phyloP scores from a whole-genome alignment of 2,329 filamentous ascomycete genomes.

The Septoria linicola region DNA sequence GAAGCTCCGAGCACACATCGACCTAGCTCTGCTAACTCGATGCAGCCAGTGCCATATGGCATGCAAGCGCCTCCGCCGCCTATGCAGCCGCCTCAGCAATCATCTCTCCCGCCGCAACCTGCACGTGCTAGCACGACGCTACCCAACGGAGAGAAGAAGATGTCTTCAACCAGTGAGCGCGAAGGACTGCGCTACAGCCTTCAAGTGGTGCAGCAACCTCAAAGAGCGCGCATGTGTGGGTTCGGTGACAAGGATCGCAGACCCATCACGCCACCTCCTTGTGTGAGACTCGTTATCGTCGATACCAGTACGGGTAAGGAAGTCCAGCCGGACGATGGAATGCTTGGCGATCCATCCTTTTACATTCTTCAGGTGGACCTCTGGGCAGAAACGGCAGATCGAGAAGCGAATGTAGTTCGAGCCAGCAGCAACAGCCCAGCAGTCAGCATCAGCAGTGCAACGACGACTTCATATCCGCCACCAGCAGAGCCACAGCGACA shows the following conservation, averaged over 20 bases:
- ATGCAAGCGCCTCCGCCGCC: slow-evolving; percentile 17
- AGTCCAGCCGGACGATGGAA: slow-evolving; percentile 72
- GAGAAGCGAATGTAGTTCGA: slow-evolving; percentile 68
- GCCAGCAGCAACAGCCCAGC: slow-evolving; percentile 63
- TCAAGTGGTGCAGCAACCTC: slow-evolving; percentile 79
- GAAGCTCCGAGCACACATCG: slow-evolving; percentile 23
- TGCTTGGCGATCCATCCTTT: slow-evolving; percentile 47
- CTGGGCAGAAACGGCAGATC: slow-evolving; percentile 60
- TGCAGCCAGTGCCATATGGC: slow-evolving; percentile 21
- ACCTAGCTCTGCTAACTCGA: slow-evolving; percentile 24
- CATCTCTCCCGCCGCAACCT: slow-evolving; percentile 19
- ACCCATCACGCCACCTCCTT: slow-evolving; percentile 93
- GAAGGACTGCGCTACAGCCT: slow-evolving; percentile 33
- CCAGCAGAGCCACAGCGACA: slow-evolving; percentile 40
- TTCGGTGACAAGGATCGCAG: slow-evolving; percentile 98
- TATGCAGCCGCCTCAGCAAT: slow-evolving; percentile 22
- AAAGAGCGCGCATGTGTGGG: slow-evolving; percentile 94
- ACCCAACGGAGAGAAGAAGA: slow-evolving; percentile 22
- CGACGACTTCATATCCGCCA: slow-evolving; percentile 72
- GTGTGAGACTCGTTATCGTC: slow-evolving; percentile 77
- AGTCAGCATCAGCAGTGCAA: slow-evolving; percentile 74
- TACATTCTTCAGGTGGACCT: slow-evolving; percentile 64
- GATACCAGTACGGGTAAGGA: slow-evolving; percentile 75
- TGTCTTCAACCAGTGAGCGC: slow-evolving; percentile 18
- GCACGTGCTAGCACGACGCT: slow-evolving; percentile 9